Conservation (phyloP, 257 asterid genomes). For the Perilla frutescens region DNA sequence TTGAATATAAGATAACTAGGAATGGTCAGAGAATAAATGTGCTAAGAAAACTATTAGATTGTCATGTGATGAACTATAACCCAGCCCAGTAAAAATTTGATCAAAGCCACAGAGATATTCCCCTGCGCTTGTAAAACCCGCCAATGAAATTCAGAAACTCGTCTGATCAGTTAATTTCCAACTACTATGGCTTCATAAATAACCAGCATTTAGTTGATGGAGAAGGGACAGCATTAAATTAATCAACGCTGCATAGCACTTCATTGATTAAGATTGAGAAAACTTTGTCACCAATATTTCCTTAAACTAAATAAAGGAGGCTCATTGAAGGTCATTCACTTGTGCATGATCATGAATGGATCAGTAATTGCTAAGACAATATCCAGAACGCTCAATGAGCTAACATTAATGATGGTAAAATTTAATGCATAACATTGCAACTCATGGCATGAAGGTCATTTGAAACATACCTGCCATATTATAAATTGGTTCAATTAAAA, state of each 20-base stretch:
- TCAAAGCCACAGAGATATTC: not conserved
- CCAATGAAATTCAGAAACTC: not conserved
- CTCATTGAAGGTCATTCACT: not conserved
- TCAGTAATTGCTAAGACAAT: not conserved
- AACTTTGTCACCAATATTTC: not conserved
- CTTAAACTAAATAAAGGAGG: not conserved
- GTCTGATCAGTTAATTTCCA: not conserved
- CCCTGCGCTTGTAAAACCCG: not conserved
- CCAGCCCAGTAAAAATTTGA: not conserved
- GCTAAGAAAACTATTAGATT: not conserved
- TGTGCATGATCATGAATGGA: constrained; percentile 7
- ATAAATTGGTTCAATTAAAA: not conserved
- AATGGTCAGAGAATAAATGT: not conserved
- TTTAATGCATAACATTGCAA: not conserved
- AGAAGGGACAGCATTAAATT: not conserved
- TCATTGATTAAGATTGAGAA: constrained; percentile 8
- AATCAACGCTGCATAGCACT: not conserved
- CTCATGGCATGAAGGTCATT: not conserved
- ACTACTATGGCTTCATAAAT: not conserved
- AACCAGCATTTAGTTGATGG: not conserved
- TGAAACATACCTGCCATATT: not conserved
- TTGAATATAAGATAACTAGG: not conserved
- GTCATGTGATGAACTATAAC: not conserved
- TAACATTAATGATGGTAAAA: not conserved
- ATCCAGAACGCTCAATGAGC: not conserved